Base-by-base conservation (phyloP, 1,139 yeast species). In the Casaregolazyma suthepensis region DNA sequence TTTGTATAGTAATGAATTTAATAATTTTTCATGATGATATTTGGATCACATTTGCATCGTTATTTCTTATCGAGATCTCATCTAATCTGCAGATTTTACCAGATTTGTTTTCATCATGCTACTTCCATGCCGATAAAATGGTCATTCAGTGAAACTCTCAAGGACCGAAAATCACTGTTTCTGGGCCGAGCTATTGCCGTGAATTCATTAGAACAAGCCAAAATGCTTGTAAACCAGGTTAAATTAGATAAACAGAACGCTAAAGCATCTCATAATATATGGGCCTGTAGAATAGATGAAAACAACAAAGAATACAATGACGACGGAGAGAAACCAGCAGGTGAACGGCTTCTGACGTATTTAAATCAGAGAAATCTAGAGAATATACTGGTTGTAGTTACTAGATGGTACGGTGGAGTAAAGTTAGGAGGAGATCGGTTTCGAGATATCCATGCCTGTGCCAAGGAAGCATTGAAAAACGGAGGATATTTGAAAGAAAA, bases 321-420 rank as follows among this genome's bases (percentile, higher is more conserved):
- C 66, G 99, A 93, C 66, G 99, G 99, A 3, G 99, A 93, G 66
- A 79, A 95, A 0, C 98, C 98, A 0, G 96, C 99, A 0, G 99
- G 99, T 5, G 83, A 94, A 5, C 74, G 97, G 56, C 73, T 91
- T 74, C 70, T 90, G 54, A 96, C 90, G 72, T 71, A 91, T 53
- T 71, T 91, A 12, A 54, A 56, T 44, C 54, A 62, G 13, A 64
- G 67, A 90, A 91, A 87, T 63, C 86, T 81, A 0, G 82, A 89
- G 86, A 84, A 91, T 66, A 87, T 88, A 3, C 79, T 90, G 59
- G 96, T 91, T 7, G 88, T 85, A 20, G 96, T 90, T 6, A 81
- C 88, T 44, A 72, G 99, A 58, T 93, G 98, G 97, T 93, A 80
- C 67, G 96, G 96, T 19, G 99, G 99, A 6, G 77, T 79, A 0